Evolutionary conservation across 2,329 filamentous ascomycete species (phyloP), one percentile per base, ranked within the genome.

Genomic region (Pezicula rhizophila): DNA sequence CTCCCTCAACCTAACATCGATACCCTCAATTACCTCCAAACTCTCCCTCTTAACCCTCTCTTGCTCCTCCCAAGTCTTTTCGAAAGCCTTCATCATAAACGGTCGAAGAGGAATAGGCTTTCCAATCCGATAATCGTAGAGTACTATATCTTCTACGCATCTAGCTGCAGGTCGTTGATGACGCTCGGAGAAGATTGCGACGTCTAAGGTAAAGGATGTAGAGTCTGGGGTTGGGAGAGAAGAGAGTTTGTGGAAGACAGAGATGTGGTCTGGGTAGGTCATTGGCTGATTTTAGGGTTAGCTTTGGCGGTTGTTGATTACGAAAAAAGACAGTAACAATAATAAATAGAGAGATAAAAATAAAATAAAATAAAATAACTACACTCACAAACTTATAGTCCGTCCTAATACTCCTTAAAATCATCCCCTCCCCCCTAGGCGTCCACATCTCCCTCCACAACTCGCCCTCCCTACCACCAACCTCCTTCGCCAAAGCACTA

Each of bases 321-420:
- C n/a, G n/a, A n/a, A n/a, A n/a, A n/a, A n/a, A n/a, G n/a, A n/a
- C n/a, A n/a, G n/a, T n/a, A n/a, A n/a, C n/a, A n/a, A n/a, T n/a
- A n/a, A n/a, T n/a, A n/a, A n/a, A n/a, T n/a, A n/a, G n/a, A n/a
- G n/a, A n/a, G n/a, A n/a, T n/a, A n/a, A n/a, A n/a, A n/a, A n/a
- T n/a, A n/a, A n/a, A 33, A 33, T 18, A 45, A 41, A 53, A 34
- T 38, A 14, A 18, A 20, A 15, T 18, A 12, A 47, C n/a, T 38
- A 28, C 15, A 74, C 84, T 55, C 64, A 93, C 89, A 70, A 95
- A 90, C 70, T 96, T 96, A 68, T 86, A 96, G 57, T 95, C 85
- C 0, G 87, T 84, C 58, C 78, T 85, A 57, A 96, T 89, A 57
- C 83, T 89, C 59, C 82, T 79, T 61, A 96, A 68, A 51, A 96